phyloP scores from a whole-genome alignment of 305 asterid species.

The Lippia alba region DNA sequence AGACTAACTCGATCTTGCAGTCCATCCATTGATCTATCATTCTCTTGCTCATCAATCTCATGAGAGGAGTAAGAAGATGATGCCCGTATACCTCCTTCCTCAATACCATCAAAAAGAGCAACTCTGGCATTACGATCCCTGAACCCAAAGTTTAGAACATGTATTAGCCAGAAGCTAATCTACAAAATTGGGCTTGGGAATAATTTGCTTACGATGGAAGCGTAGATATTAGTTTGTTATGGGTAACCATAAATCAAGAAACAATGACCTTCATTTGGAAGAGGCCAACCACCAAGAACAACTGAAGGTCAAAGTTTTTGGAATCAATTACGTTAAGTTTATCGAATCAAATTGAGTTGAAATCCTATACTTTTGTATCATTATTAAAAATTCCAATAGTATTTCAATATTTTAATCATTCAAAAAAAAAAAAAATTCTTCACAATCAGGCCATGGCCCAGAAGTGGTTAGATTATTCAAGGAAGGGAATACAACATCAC shows the following conservation, averaged over 20 bases:
- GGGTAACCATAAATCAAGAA: slow-evolving; percentile 22
- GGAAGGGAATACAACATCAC: background rate
- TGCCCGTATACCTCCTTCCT: slow-evolving; percentile 94
- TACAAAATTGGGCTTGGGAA: too few species aligned
- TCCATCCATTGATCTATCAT: slow-evolving; percentile 78
- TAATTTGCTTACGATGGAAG: slow-evolving; percentile 4
- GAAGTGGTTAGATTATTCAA: background rate
- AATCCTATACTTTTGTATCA: background rate
- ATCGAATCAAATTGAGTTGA: background rate
- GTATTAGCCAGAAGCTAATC: background rate
- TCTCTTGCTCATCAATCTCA: slow-evolving; percentile 96
- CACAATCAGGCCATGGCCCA: background rate
- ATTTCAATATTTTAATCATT: background rate
- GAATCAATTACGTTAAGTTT: background rate
- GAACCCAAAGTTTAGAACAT: slow-evolving; percentile 29
- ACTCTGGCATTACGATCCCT: slow-evolving; percentile 83
- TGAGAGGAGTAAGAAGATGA: slow-evolving; percentile 73
- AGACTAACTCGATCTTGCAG: slow-evolving; percentile 84
- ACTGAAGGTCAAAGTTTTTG: slow-evolving; percentile 6
- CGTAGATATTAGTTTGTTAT: background rate
- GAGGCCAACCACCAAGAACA: background rate
- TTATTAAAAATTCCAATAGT: background rate
- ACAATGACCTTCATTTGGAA: background rate
- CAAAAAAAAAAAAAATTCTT: background rate
- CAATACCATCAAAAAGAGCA: slow-evolving; percentile 94